Evolutionary conservation across 305 asterid species (phyloP).

Genomic region (Solanum hybrid): DNA sequence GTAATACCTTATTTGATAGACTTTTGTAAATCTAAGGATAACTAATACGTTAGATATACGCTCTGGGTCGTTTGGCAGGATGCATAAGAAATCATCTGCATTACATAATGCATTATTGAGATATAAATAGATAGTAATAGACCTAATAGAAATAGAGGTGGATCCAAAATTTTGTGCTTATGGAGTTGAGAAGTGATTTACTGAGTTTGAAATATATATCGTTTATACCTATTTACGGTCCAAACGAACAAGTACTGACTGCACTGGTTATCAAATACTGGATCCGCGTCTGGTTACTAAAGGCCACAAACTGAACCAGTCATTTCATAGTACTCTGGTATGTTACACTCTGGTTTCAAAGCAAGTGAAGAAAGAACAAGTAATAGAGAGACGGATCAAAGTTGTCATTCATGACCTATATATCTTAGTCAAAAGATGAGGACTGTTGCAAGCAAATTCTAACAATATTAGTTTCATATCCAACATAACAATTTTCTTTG

Average conservation of each 20-base stretch:
- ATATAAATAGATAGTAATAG: background rate
- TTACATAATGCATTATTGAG: background rate
- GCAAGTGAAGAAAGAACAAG: background rate
- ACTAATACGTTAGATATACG: background rate
- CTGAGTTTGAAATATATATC: background rate
- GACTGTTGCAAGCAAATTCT: constrained; percentile 11
- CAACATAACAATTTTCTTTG: background rate
- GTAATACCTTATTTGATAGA: background rate
- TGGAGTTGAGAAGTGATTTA: background rate
- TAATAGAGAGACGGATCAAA: background rate
- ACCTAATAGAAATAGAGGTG: background rate
- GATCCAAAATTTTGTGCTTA: background rate
- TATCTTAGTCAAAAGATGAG: background rate
- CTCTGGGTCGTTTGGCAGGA: background rate
- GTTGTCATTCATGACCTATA: background rate
- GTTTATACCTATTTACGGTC: background rate
- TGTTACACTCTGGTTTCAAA: background rate
- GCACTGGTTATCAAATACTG: background rate
- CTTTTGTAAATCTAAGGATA: background rate
- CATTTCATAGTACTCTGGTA: background rate
- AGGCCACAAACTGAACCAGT: background rate
- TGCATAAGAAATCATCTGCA: background rate
- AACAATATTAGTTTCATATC: constrained; percentile 11
- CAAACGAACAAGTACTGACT: background rate
- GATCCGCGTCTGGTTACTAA: background rate